Percentiles rank a stretch among this genome's conserved stretches.
phyloP scores from a whole-genome alignment of 305 asterid genomes.

The Fraxinus floribunda region DNA sequence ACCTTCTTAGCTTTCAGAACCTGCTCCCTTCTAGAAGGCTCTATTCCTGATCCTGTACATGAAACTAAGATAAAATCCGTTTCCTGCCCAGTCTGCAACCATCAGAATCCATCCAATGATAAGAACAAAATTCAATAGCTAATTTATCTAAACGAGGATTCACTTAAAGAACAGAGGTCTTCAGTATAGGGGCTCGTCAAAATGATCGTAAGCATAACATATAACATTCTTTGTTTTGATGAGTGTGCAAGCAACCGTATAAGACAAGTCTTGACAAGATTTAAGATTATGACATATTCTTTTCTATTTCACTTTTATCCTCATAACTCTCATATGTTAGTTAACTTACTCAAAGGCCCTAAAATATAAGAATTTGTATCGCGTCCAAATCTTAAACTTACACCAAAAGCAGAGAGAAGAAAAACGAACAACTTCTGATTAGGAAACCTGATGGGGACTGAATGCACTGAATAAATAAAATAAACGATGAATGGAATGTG shows the following conservation, averaged over 20 bases:
- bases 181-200: background rate
- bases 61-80: background rate
- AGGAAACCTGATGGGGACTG: background rate
- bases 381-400: background rate
- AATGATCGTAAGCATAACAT: background rate
- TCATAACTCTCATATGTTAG: background rate
- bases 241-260: background rate
- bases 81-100: background rate
- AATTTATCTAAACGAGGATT: background rate
- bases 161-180: background rate
- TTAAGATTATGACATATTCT: background rate
- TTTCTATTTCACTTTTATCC: background rate
- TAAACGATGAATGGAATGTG: background rate
- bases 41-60: background rate
- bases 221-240: background rate
- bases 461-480: background rate
- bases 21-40: background rate
- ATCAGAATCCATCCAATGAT: constrained; percentile 23
- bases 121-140: background rate
- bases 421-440: background rate
- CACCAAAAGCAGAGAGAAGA: background rate
- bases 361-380: background rate
- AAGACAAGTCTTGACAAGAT: background rate
- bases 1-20: constrained; percentile 57
- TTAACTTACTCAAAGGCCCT: background rate